These are phyloP conservation scores for Rhodotorula diobovata DNA, from an alignment of 768 basidiomycete species.

Conservation along the genomic window DNA sequence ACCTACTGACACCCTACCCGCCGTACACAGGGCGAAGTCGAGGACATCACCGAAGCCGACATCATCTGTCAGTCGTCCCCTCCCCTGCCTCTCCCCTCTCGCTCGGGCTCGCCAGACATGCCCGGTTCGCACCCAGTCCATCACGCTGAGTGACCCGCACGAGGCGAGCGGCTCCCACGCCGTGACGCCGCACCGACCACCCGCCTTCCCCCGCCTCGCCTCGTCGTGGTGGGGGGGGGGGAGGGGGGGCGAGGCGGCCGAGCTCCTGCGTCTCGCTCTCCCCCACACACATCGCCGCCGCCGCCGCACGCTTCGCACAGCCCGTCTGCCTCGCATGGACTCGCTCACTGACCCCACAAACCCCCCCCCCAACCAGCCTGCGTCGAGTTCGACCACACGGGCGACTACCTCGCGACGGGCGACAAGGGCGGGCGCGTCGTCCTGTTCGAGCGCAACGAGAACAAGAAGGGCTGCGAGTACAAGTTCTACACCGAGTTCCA, in stretches of 20 bases:
- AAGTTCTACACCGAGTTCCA: slow-evolving; percentile 99
- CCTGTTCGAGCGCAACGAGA: slow-evolving; percentile 95
- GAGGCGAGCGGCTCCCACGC: too few species aligned
- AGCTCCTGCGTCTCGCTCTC: too few species aligned
- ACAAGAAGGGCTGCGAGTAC: slow-evolving; percentile 99
- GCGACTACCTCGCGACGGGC: slow-evolving; percentile 97
- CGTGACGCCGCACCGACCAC: too few species aligned
- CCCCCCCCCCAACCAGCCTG: slow-evolving; percentile 53
- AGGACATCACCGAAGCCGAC: slow-evolving; percentile 99
- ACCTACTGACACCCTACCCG: not conserved
- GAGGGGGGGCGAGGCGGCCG: too few species aligned
- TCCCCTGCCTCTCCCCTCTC: not conserved
- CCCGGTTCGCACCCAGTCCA: too few species aligned
- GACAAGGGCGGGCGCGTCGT: slow-evolving; percentile 99
- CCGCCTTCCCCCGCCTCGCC: not conserved
- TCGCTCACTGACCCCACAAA: not conserved
- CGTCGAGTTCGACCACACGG: slow-evolving; percentile 98
- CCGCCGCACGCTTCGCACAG: too few species aligned
- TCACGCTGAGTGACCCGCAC: too few species aligned
- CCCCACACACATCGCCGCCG: not conserved
- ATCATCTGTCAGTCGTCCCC: slow-evolving; percentile 61
- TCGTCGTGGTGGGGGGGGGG: not conserved
- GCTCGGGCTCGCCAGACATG: not conserved
- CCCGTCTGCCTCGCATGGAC: not conserved
- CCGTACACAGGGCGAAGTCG: slow-evolving; percentile 64